These are phyloP conservation scores for Dimocarpus longan DNA, from an alignment of 345 rosid genomes.

Conservation along the genomic window DNA sequence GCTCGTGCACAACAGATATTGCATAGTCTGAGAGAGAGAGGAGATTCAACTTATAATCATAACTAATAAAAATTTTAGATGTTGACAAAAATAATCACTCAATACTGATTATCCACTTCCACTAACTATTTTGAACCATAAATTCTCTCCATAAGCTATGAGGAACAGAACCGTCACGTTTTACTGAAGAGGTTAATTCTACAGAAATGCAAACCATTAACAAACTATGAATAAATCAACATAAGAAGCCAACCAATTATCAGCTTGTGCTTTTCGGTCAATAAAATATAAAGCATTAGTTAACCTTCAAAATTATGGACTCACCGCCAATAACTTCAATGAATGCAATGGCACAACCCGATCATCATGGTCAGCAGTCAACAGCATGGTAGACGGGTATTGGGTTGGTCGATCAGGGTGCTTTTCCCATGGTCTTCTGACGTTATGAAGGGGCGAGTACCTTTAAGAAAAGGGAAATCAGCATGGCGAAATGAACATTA, in stretches of 20 bases:
- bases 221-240: background rate
- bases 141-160: no score
- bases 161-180: no score
- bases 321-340: slow-evolving; percentile 80
- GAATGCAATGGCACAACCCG: slow-evolving; percentile 91
- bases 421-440: slow-evolving; percentile 90
- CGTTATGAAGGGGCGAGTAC: slow-evolving; percentile 95
- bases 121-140: no score
- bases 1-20: slow-evolving; percentile 66
- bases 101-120: background rate
- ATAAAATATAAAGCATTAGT: no score
- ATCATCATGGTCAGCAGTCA: slow-evolving; percentile 98
- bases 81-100: background rate
- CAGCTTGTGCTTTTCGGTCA: background rate
- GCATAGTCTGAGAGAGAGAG: slow-evolving; percentile 66
- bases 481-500: no score
- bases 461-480: slow-evolving; percentile 27
- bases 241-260: background rate
- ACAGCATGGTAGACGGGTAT: slow-evolving; percentile 87
- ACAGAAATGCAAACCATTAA: background rate
- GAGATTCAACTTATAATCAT: background rate
- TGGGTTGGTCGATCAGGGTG: slow-evolving; percentile 44
- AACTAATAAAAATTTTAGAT: background rate
- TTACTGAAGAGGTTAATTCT: no score
- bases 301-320: slow-evolving; percentile 20